Evolutionary conservation across 352 stramenopile genomes (phyloP).

Genomic region (Blastocystis sp.): DNA sequence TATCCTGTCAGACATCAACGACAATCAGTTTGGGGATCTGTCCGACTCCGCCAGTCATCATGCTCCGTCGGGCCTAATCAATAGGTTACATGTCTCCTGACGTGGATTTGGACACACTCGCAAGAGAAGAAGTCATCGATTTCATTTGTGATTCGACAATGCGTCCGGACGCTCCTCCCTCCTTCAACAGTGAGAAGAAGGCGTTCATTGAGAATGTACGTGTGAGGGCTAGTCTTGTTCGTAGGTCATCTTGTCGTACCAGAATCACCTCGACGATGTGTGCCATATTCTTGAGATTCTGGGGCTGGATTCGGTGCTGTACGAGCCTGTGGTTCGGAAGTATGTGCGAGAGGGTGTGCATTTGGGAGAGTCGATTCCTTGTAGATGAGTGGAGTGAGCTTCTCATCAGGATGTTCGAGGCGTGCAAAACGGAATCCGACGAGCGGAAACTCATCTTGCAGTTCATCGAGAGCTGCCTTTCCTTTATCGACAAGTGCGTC

Average conservation of each 20-base stretch:
- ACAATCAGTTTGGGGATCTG: neutral
- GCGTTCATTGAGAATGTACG: neutral
- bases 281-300: neutral
- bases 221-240: neutral
- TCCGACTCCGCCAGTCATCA: neutral
- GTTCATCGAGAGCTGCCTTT: neutral
- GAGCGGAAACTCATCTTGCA: neutral
- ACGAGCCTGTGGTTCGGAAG: slow-evolving; percentile 38
- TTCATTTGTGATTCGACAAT: neutral
- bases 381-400: slow-evolving; percentile 31
- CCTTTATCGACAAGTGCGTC: slow-evolving; percentile 43
- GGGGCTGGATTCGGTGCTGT: neutral
- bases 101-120: neutral
- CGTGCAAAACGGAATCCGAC: neutral
- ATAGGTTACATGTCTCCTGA: neutral
- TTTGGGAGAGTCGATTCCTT: neutral
- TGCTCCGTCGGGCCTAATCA: neutral
- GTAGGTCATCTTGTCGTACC: neutral
- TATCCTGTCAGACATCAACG: neutral
- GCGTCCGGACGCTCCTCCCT: neutral
- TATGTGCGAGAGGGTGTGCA: slow-evolving; percentile 27
- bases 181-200: neutral
- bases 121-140: neutral
- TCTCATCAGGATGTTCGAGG: slow-evolving; percentile 1
- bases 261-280: neutral